Base-by-base conservation (phyloP, 1,139 yeast genomes). In the Yamadazyma dendronema region DNA sequence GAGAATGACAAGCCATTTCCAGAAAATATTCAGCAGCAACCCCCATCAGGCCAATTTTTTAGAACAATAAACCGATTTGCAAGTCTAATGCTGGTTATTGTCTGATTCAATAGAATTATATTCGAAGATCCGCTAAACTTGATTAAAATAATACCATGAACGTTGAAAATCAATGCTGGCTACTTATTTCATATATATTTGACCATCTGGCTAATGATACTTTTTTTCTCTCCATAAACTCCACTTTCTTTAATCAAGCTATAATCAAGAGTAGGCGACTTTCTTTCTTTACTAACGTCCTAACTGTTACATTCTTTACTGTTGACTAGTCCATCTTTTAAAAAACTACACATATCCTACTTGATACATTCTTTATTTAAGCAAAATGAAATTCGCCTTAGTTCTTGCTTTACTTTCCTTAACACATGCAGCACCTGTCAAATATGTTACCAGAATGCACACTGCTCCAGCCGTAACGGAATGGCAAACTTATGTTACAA, bases 391-490 rank as follows among this genome's bases (percentile, higher is more conserved):
- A 37, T 40, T 39, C 13, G 12, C 47, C 19, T 29, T 52, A 25
- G 36, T 48, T 21, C 33, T 52, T 37, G 42, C 53, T 25, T 46
- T 59, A 28, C 44, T 57, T 34, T 52, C 62, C 5, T 33, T 51
- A 26, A 50, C 63, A 10, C 51, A 51, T 24, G 66, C 66, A 6
- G 56, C 64, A 30, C 66, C 66, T 5, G 45, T 50, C 6, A 42
- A 38, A 30, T 32, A 56, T 21, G 49, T 61, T 35, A 62, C 67
- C 19, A 45, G 59, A 31, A 42, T 43, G 8, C 62, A 57, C 34
- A 60, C 67, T 19, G 68, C 69, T 9, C 53, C 59, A 3, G 53
- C 67, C 9, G 59, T 58, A 12, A 62, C 68, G 17, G 47, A 52
- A n/a, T 54, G 57, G 47, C 22, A 41, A 17, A 48, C 52, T 6